phyloP scores from a whole-genome alignment of 352 stramenopile species.

The Phytophthora podocarpi region DNA sequence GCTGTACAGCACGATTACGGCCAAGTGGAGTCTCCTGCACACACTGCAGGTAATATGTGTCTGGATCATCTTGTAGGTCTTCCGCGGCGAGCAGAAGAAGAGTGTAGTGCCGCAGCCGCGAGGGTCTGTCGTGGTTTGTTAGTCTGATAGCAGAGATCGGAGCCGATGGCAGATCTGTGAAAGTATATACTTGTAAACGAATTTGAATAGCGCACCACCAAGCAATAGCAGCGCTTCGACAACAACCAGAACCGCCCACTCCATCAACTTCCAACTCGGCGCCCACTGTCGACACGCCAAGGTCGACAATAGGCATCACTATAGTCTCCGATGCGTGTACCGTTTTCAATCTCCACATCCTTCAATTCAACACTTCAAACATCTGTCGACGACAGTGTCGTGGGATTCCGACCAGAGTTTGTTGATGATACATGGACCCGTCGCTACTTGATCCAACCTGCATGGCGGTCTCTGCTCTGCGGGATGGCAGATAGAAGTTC shows the following conservation, averaged over 20 bases:
- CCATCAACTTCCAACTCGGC: too few species aligned
- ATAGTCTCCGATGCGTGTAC: too few species aligned
- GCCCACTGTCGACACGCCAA: too few species aligned
- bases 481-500: slow-evolving; percentile 5
- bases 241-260: too few species aligned
- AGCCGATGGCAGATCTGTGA: background rate
- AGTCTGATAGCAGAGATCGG: background rate
- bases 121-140: slow-evolving; percentile 11
- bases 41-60: slow-evolving; percentile 37
- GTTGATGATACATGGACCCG: slow-evolving; percentile 15
- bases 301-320: too few species aligned
- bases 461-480: slow-evolving; percentile 2
- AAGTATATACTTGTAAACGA: background rate
- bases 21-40: slow-evolving; percentile 40
- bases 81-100: slow-evolving; percentile 39
- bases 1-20: slow-evolving; percentile 43
- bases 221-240: too few species aligned
- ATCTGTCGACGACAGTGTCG: too few species aligned
- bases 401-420: slow-evolving; percentile 17
- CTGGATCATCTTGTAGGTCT: slow-evolving; percentile 34
- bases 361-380: too few species aligned
- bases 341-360: too few species aligned
- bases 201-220: too few species aligned
- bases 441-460: slow-evolving; percentile 16
- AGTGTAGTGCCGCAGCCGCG: slow-evolving; percentile 23